These are phyloP conservation scores for Avena eriantha DNA, from an alignment of 176 grass and related monocot species.

Conservation along the genomic window DNA sequence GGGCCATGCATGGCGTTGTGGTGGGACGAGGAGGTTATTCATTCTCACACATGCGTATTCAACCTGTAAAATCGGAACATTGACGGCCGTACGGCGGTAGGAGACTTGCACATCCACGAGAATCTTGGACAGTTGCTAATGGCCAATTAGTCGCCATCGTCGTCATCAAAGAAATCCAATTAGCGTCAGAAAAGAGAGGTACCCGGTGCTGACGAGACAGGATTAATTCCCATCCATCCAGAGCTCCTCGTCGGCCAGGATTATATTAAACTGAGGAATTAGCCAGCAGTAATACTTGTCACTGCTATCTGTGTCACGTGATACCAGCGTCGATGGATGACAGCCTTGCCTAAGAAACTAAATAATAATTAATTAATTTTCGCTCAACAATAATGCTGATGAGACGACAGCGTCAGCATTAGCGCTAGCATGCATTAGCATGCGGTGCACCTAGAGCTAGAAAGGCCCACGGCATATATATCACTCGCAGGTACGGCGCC, in stretches of 20 bases:
- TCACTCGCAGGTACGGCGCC: conserved; percentile 5
- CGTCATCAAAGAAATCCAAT: conserved; percentile 46
- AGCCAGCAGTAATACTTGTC: not conserved
- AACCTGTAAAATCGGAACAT: not conserved
- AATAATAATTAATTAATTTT: not conserved
- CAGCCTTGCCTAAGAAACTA: not conserved
- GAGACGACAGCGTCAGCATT: not conserved
- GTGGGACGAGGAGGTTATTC: not conserved
- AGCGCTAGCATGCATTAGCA: conserved; percentile 6
- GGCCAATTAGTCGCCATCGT: conserved; percentile 54
- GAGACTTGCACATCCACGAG: not conserved
- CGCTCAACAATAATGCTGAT: not conserved
- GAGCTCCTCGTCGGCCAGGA: not conserved
- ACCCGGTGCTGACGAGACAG: conserved; percentile 6
- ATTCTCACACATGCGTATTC: not conserved
- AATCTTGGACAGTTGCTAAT: conserved; percentile 57
- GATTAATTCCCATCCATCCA: conserved; percentile 36
- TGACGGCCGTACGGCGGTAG: not conserved
- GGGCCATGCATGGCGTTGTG: not conserved
- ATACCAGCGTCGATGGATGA: not conserved
- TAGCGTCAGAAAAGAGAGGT: conserved; percentile 41
- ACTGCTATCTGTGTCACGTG: not conserved
- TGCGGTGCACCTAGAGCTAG: conserved; percentile 39
- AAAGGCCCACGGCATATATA: conserved; percentile 49
- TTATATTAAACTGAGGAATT: too few species aligned